These are phyloP conservation scores for Parathielavia hyrcaniae DNA, from an alignment of 495 filamentous ascomycete species.

Conservation along the genomic window DNA sequence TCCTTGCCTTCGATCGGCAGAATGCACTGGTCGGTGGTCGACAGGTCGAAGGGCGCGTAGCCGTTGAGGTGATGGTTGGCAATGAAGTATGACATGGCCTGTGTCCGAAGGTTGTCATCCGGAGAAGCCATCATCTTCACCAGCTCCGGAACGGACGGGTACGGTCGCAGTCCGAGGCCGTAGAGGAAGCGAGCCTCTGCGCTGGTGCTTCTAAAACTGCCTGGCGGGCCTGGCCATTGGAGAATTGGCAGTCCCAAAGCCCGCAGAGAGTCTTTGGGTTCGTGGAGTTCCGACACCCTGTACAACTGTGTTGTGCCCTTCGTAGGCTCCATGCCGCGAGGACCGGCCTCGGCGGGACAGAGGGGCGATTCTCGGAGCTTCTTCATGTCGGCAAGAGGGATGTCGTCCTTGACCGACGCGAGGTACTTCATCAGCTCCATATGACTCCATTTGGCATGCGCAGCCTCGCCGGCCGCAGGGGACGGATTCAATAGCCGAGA, in stretches of 20 bases:
- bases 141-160: slow-evolving; percentile 63
- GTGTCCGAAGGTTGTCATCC: slow-evolving; percentile 51
- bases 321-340: slow-evolving; percentile 38
- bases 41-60: slow-evolving; percentile 58
- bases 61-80: slow-evolving; percentile 67
- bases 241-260: slow-evolving; percentile 68
- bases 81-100: slow-evolving; percentile 77
- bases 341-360: slow-evolving; percentile 68
- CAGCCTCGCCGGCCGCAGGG: slow-evolving; percentile 34
- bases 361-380: slow-evolving; percentile 70
- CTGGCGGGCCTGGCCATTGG: slow-evolving; percentile 67
- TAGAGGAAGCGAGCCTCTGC: slow-evolving; percentile 67
- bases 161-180: slow-evolving; percentile 61
- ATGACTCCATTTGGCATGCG: slow-evolving; percentile 73
- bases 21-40: slow-evolving; percentile 54
- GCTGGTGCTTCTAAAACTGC: slow-evolving; percentile 54
- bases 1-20: slow-evolving; percentile 64
- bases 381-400: slow-evolving; percentile 75
- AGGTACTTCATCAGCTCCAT: slow-evolving; percentile 92
- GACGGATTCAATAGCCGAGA: slow-evolving; percentile 63
- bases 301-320: slow-evolving; percentile 52
- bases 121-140: slow-evolving; percentile 67
- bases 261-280: slow-evolving; percentile 66
- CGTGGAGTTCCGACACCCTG: slow-evolving; percentile 77
- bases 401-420: slow-evolving; percentile 80